These are phyloP conservation scores for Colletotrichum gigasporum DNA, from an alignment of 2,329 filamentous ascomycete genomes.

Conservation along the genomic window DNA sequence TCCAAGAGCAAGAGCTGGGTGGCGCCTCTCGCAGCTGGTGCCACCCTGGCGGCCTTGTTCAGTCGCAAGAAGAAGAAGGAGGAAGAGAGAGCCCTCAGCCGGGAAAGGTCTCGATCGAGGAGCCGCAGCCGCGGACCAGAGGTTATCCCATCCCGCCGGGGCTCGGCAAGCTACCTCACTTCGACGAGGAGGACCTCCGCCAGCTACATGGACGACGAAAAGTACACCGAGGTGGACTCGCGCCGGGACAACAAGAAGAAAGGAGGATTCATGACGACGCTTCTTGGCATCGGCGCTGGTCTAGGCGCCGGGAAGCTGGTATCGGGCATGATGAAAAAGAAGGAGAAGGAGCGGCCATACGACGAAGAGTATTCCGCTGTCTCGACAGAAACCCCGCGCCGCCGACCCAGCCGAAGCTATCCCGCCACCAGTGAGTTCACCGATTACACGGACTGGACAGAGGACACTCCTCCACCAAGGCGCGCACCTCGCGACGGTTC, in stretches of 20 bases:
- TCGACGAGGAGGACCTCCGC: slow-evolving; percentile 63
- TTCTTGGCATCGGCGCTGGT: slow-evolving; percentile 69
- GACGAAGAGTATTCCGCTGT: slow-evolving; percentile 73
- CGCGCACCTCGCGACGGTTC: slow-evolving; percentile 45
- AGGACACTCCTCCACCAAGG: slow-evolving; percentile 33
- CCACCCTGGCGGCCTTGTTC: slow-evolving; percentile 57
- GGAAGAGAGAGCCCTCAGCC: slow-evolving; percentile 49
- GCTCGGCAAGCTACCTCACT: slow-evolving; percentile 65
- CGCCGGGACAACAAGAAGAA: slow-evolving; percentile 47
- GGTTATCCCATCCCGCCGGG: slow-evolving; percentile 61
- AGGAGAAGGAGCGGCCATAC: slow-evolving; percentile 52
- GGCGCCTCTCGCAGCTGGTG: slow-evolving; percentile 62
- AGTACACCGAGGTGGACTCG: slow-evolving; percentile 61
- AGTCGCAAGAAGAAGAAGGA: slow-evolving; percentile 53
- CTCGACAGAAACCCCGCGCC: slow-evolving; percentile 67
- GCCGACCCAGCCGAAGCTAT: slow-evolving; percentile 49
- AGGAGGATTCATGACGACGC: slow-evolving; percentile 65
- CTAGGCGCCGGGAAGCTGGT: slow-evolving; percentile 71
- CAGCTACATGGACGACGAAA: slow-evolving; percentile 72
- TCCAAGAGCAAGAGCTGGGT: slow-evolving; percentile 55
- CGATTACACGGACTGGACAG: slow-evolving; percentile 54
- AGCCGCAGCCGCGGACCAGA: slow-evolving; percentile 54
- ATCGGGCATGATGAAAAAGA: slow-evolving; percentile 66
- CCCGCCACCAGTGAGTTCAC: slow-evolving; percentile 61
- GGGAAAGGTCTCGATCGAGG: slow-evolving; percentile 46